Evolutionary conservation across 1,139 yeast species (phyloP).

Genomic region (Pichia sp.): DNA sequence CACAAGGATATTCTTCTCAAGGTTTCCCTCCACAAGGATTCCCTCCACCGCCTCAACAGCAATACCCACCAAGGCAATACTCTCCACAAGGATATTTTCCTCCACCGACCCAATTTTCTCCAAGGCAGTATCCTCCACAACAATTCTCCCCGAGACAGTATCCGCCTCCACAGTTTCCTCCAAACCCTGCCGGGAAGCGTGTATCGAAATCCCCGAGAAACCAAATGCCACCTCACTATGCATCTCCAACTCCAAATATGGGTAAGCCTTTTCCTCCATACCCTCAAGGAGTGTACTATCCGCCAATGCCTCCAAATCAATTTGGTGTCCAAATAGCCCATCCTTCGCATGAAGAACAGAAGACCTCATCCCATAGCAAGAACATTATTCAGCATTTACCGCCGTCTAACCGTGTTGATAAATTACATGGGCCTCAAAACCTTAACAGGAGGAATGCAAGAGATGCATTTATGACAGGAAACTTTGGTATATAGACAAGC

Average conservation of each 20-base stretch:
- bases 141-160: neutral
- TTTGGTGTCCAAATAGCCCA: neutral
- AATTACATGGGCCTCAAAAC: constrained; percentile 25
- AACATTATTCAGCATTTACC: constrained; percentile 28
- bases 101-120: neutral
- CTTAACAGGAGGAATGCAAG: constrained; percentile 29
- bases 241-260: neutral
- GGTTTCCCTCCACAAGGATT: neutral
- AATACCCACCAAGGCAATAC: neutral
- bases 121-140: neutral
- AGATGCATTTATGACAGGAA: constrained; percentile 32
- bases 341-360: constrained; percentile 6
- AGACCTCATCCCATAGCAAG: constrained; percentile 12
- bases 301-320: neutral
- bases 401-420: constrained; percentile 24
- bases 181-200: neutral
- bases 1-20: neutral
- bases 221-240: constrained; percentile 1
- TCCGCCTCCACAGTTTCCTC: neutral
- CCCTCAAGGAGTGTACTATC: neutral
- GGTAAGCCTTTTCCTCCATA: neutral
- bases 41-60: constrained; percentile 1
- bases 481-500: constrained; percentile 30
- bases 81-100: neutral
- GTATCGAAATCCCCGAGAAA: neutral